Base-by-base conservation (phyloP, 75 land plant species). In the Pinus albicaulis region DNA sequence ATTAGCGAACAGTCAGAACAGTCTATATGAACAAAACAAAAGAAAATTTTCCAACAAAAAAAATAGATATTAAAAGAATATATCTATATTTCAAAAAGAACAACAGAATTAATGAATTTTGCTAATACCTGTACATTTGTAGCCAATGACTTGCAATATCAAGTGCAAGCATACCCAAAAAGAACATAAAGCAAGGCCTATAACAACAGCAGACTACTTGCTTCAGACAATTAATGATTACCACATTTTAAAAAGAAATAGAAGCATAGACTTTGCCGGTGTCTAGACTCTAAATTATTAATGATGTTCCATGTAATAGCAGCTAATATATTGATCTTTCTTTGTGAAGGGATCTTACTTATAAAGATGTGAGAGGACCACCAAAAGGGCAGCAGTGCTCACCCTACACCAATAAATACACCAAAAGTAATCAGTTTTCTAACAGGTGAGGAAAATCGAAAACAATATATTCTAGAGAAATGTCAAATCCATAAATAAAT, bases 71-170 rank as follows among this genome's bases (percentile, higher is more conserved):
- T 26, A 71, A 23, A 71, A 38, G 41, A 8, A 44, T 8, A 44
- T 44, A 44, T 44, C 48, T 48, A 48, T 48, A 48, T 48, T 48
- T 31, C 55, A 70, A 72, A 41, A 11, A 69, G 73, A 36, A 34
- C 10, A 72, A 20, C 10, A 12, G 20, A 34, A n/a, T 64, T 5
- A 4, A 36, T 17, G 73, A 38, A 34, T 3, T 15, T 23, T 41
- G 41, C 24, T 7, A 58, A n/a, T 81, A 95, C 99, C 99, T 98
- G 89, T 89, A 98, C 99, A 98, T 98, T 79, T 98, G 99, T 71
- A 98, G 61, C 99, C 99, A 98, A 74, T 98, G 99, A 80, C 99
- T 98, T 25, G 86, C 79, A 64, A 98, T 90, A 83, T 98, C 99
- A 25, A 98, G 80, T 48, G 91, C 99, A 65, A 98, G 91, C 81